Conservation (phyloP, 495 filamentous ascomycete genomes). For the Neurospora tetraspora region DNA sequence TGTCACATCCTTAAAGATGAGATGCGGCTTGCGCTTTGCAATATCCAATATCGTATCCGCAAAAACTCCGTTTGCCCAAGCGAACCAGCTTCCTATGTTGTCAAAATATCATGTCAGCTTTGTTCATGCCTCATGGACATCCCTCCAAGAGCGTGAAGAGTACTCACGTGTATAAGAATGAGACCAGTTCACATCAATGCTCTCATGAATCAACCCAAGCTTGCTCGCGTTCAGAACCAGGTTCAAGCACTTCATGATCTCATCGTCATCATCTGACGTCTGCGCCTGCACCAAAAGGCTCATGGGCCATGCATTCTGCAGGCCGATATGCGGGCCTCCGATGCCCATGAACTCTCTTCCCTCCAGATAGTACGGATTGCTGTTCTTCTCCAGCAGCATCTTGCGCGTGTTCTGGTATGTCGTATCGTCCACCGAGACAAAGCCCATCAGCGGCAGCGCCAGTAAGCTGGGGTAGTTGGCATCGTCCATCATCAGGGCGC, state of each 20-base stretch:
- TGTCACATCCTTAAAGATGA: slow-evolving; percentile 64
- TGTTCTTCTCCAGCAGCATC: slow-evolving; percentile 70
- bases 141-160: neutral
- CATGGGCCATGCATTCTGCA: slow-evolving; percentile 95
- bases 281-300: slow-evolving; percentile 81
- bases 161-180: slow-evolving; percentile 65
- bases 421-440: slow-evolving; percentile 52
- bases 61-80: slow-evolving; percentile 96
- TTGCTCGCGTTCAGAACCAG: slow-evolving; percentile 61
- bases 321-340: slow-evolving; percentile 66
- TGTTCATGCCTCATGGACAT: neutral
- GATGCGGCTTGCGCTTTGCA: slow-evolving; percentile 71
- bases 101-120: slow-evolving; percentile 18
- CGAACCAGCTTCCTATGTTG: slow-evolving; percentile 75
- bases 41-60: slow-evolving; percentile 87
- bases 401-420: slow-evolving; percentile 84
- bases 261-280: slow-evolving; percentile 78
- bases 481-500: slow-evolving; percentile 89
- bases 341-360: slow-evolving; percentile 80
- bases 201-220: slow-evolving; percentile 84
- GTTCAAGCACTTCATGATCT: slow-evolving; percentile 64
- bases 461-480: slow-evolving; percentile 90
- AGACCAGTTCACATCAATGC: slow-evolving; percentile 69
- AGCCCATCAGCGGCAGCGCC: slow-evolving; percentile 79
- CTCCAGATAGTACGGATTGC: slow-evolving; percentile 83